Percentiles rank a stretch among this genome's conserved stretches.
These are phyloP conservation scores for Ustilago shanxiensis DNA, from an alignment of 1,284 basidiomycete species.

Conservation along the genomic window DNA sequence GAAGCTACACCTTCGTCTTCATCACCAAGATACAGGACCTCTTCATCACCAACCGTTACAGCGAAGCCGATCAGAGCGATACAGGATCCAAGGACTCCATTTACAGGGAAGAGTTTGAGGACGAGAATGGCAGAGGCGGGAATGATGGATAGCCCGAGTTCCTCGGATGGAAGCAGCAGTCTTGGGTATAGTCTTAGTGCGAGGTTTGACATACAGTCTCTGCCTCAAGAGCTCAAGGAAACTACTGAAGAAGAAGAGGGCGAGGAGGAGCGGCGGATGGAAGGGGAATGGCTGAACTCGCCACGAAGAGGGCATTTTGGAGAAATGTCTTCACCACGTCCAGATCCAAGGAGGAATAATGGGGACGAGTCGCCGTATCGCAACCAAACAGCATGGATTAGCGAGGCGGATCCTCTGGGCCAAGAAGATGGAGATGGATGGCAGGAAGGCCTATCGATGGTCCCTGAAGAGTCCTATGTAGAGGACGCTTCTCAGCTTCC, in stretches of 20 bases:
- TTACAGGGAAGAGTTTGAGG: slow-evolving; percentile 36
- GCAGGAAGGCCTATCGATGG: slow-evolving; percentile 41
- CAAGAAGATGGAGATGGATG: background rate
- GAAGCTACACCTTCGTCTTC: slow-evolving; percentile 13
- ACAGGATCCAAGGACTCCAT: slow-evolving; percentile 28
- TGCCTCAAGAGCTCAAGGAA: no score
- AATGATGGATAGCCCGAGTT: slow-evolving; percentile 32
- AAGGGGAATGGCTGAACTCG: background rate
- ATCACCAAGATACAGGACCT: slow-evolving; percentile 24
- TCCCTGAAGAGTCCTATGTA: slow-evolving; percentile 33
- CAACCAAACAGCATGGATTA: background rate
- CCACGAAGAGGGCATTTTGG: background rate
- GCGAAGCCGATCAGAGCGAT: slow-evolving; percentile 17
- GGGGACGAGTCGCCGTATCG: slow-evolving; percentile 6
- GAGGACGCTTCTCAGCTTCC: slow-evolving; percentile 21
- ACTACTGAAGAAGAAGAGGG: no score
- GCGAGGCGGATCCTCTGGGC: background rate
- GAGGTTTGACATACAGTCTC: no score
- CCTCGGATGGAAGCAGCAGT: slow-evolving; percentile 38
- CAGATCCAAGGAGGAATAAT: no score
- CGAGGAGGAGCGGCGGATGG: background rate
- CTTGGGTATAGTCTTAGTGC: slow-evolving; percentile 20
- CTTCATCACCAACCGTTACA: slow-evolving; percentile 30
- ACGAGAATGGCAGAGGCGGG: slow-evolving; percentile 41
- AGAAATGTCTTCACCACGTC: background rate